Base-by-base conservation (phyloP, 768 basidiomycete genomes). In the Kwoniella mangroviensis region DNA sequence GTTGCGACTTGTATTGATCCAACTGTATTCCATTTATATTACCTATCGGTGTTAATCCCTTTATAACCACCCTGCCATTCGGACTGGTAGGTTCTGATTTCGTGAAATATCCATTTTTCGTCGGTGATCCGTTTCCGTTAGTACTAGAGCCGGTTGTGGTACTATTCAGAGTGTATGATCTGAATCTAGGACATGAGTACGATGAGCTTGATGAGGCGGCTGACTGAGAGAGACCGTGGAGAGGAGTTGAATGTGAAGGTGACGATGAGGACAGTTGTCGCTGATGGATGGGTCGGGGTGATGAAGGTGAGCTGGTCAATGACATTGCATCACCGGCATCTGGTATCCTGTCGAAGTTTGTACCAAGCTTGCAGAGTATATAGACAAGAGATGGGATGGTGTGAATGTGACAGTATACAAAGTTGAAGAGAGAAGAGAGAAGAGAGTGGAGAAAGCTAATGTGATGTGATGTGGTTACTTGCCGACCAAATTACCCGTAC, bases 71-170 rank as follows among this genome's bases (percentile, higher is more conserved):
- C 24, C 68, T 10, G 15, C 68, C 68, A 42, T 40, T 63, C 12
- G 68, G 68, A 59, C 62, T 63, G 21, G 56, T 59, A 42, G 68
- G 68, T 51, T 62, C 68, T 11, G 68, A 69, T 53, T 52, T 69
- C 1, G 57, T 55, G 28, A 51, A 51, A 54, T 54, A 54, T 24
- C 57, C 57, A 59, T 59, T 59, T n/a, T 12, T 42, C 9, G 24
- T 26, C 13, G 24, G 13, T 12, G 22, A 15, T 13, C 45, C 45
- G 15, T 49, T 10, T 17, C 45, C 15, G 9, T 54, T 24, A 11
- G 9, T 54, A 22, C 53, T 24, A 11, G 49, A 21, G 5, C 49
- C 15, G 49, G 21, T 51, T 13, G 24, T 54, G 11, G 53, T 19
- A 54, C n/a, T 60, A 58, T 26, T 58, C 15, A 58, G 3, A 12